Evolutionary conservation across 2,329 filamentous ascomycete genomes (phyloP), one percentile per base, ranked within the genome.

Genomic region (Monilinia aucupariae): DNA sequence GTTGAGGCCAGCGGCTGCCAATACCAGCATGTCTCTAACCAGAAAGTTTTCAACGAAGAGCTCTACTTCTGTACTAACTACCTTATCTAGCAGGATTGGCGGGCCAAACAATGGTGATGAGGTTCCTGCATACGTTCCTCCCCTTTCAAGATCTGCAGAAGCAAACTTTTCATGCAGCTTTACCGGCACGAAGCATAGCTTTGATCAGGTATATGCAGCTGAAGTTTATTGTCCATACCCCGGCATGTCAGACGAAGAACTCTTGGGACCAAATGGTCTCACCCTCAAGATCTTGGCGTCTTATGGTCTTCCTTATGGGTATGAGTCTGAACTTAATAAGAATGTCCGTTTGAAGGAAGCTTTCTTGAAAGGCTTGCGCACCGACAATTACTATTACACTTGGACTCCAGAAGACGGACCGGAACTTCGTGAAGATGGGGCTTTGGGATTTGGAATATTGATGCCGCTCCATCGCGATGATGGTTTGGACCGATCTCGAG

Each of bases 131-230:
- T 32, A 43, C 22, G 45, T n/a, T 10, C 37, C 45, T 41, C 45
- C 61, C 32, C 43, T 8, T 30, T 58, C 54, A 34, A 34, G 22
- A 43, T 53, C 45, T 49, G 64, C 67, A 27, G 67, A 72, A 51
- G 70, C 70, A 39, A 68, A 65, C n/a, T 70, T 70, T 27, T 65
- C 68, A 17, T 71, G 68, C 53, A 63, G 66, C 7, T 63, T 67
- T 27, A 68, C 67, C 52, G 71, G 70, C 20, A 66, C 66, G 20
- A 68, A 58, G 4, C 60, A 72, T n/a, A 66, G 68, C 15, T 74
- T 71, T 48, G 71, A 74, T 65, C 67, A 73, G 39, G 65, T 73
- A 22, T 74, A 74, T 56, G 67, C 63, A 50, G 66, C 65, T 27
- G 60, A 67, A 55, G 39, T 68, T 10, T 55, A 61, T 52, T 64